Base-by-base conservation (phyloP, 1,284 basidiomycete genomes). In the Phellinidium pouzarii region DNA sequence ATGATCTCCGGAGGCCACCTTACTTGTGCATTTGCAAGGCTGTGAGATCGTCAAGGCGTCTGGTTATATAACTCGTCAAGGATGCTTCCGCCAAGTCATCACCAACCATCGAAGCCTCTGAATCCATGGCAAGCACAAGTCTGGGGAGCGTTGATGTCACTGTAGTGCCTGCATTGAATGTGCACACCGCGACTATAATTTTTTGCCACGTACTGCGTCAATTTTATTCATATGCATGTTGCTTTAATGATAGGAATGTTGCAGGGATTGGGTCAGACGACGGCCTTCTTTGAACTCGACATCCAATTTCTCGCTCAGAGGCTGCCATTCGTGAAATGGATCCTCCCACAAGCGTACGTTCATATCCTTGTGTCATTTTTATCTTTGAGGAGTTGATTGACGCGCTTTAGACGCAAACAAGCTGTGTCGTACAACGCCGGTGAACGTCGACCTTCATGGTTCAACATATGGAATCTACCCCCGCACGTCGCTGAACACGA, bases 341-440 rank as follows among this genome's bases (percentile, higher is more conserved):
- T 75, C 23, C 58, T 73, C 20, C 73, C 72, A 1, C 71, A 75
- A 58, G 70, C 73, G 73, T 75, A 58, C 47, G 69, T 62, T 6
- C 44, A 23, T 12, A 25, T 26, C 3, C 25, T 9, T 51, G 7
- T 42, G 9, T 7, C 29, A 17, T 26, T 17, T 26, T 38, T n/a
- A 34, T 19, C 20, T 41, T 8, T n/a, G 23, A 40, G 20, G 12
- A 12, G 6, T 6, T 25, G 14, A 38, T 25, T 40, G 5, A 25
- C 22, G 7, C 14, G 31, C 26, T 29, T n/a, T 55, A 62, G 61
- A 22, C 57, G 54, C n/a, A 44, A 54, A 29, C 62, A 61, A 26
- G 65, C 65, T 8, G 68, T 73, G 14, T 65, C 67, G 0, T 62
- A 66, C 41, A 65, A 66, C 52, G 60, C 65, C 40, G 65, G 69